Base-by-base conservation (phyloP, 2,329 filamentous ascomycete genomes). In the Calonectria henricotiae region DNA sequence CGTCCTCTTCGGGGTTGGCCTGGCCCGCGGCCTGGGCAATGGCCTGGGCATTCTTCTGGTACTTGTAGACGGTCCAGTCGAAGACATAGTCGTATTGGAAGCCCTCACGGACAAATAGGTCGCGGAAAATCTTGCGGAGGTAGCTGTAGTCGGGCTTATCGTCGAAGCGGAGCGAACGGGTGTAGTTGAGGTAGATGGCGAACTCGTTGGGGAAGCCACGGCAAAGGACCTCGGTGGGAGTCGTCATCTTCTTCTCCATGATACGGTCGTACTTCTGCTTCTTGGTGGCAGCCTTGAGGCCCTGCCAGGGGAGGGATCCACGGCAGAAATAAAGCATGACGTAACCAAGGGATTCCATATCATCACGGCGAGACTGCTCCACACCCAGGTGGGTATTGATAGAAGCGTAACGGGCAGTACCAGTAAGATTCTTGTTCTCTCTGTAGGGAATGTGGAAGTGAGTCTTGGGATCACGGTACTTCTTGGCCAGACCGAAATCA, bases 1-100 rank as follows among this genome's bases (percentile, higher is more conserved):
- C 94, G 20, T 95, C 93, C 46, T 91, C 91, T 75, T 95, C 93
- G 76, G 89, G 90, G 83, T 89, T 87, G 69, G 85, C 85, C 80
- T 90, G 87, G 76, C 89, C 91, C 75, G 91, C 91, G 77, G 93
- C 93, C 83, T 96, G 92, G 77, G 94, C 94, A 83, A 97, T 97
- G 80, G 95, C 95, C 86, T 97, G 94, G 66, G 95, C 95, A 79
- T 98, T 98, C 92, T 98, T 98, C 90, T 98, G 95, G 89, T 98
- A 98, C 89, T 98, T 98, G 91, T 98, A 98, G 80, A 98, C 96
- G 12, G 43, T 46, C 43, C 43, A 88, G 12, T 37, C 35, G 9
- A 37, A 37, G 9, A 37, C 35, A 13, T 37, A 37, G 9, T 37
- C 35, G 35, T 37, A 37, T 37, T 37, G 35, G 12, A 37, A 37